Evolutionary conservation across 768 basidiomycete species (phyloP).

Genomic region (Tylopilus plumbeoviolaceoides): DNA sequence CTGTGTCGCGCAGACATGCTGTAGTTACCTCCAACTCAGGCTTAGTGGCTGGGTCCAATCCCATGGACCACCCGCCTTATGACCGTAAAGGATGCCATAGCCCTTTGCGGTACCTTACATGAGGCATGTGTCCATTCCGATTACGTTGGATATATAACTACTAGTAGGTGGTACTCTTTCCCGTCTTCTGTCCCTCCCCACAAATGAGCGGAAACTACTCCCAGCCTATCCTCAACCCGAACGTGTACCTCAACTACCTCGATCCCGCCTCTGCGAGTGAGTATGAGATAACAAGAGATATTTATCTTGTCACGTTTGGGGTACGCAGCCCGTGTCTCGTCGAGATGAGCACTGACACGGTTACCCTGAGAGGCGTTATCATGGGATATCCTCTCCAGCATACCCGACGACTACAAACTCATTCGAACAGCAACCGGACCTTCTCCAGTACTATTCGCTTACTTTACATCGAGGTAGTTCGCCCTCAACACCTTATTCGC

Average conservation of each 20-base stretch:
- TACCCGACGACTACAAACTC: constrained; percentile 19
- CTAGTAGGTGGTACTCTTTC: neutral
- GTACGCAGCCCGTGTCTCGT: neutral
- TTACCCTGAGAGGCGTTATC: constrained; percentile 14
- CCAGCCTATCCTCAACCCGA: constrained; percentile 17
- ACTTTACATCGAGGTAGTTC: constrained; percentile 22
- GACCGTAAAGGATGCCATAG: no score
- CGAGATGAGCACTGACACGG: neutral
- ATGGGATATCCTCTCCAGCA: constrained; percentile 26
- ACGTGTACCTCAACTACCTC: constrained; percentile 26
- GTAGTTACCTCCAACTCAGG: no score
- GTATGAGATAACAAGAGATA: constrained; percentile 18
- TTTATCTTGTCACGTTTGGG: constrained; percentile 20
- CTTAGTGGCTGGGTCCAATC: no score
- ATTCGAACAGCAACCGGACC: constrained; percentile 10
- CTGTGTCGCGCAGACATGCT: no score
- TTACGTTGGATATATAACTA: neutral
- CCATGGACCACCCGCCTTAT: no score
- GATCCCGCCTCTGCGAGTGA: constrained; percentile 15
- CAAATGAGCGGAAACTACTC: constrained; percentile 4
- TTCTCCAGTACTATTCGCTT: constrained; percentile 19
- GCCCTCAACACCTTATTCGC: neutral
- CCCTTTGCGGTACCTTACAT: no score
- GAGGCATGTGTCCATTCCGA: neutral
- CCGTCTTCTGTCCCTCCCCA: neutral